A percentile compares a stretch with the other conserved stretches of the same genome.
Conservation (phyloP, 2,329 filamentous ascomycete genomes). For the Aspergillus alliaceus region DNA sequence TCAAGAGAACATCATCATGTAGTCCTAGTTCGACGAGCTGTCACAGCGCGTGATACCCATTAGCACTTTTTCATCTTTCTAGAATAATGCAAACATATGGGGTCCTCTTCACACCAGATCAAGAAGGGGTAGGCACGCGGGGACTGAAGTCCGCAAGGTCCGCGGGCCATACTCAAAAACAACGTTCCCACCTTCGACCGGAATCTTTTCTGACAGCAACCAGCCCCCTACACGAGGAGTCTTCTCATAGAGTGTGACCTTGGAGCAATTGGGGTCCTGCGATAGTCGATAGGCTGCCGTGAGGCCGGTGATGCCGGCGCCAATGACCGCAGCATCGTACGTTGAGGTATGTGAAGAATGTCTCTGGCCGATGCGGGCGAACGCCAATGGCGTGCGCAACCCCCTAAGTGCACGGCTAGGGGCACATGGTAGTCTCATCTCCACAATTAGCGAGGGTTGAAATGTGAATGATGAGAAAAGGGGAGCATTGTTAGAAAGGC, state of each 20-base stretch:
- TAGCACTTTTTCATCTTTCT: not conserved
- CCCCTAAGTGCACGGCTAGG: conserved; percentile 22
- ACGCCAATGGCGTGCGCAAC: conserved; percentile 18
- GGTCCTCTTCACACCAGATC: conserved; percentile 60
- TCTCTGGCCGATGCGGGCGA: conserved; percentile 18
- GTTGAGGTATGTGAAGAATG: conserved; percentile 23
- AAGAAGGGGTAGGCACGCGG: conserved; percentile 66
- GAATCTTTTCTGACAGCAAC: conserved; percentile 67
- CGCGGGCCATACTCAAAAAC: conserved; percentile 83
- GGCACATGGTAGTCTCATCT: conserved; percentile 29
- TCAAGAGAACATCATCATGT: conserved; percentile 56
- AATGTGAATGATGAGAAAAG: not conserved
- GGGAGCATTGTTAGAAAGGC: not conserved
- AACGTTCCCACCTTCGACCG: conserved; percentile 60
- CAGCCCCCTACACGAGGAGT: conserved; percentile 74
- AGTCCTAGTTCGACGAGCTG: conserved; percentile 62
- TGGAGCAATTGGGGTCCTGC: conserved; percentile 64
- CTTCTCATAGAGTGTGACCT: conserved; percentile 80
- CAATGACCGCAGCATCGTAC: conserved; percentile 65
- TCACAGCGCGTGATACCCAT: not conserved
- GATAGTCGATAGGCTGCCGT: conserved; percentile 75
- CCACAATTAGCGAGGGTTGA: conserved; percentile 9
- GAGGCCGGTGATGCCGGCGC: conserved; percentile 81
- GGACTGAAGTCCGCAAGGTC: conserved; percentile 61
- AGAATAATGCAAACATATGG: not conserved